Evolutionary conservation across 2,329 filamentous ascomycete species (phyloP).

Genomic region (Exophiala spinifera): DNA sequence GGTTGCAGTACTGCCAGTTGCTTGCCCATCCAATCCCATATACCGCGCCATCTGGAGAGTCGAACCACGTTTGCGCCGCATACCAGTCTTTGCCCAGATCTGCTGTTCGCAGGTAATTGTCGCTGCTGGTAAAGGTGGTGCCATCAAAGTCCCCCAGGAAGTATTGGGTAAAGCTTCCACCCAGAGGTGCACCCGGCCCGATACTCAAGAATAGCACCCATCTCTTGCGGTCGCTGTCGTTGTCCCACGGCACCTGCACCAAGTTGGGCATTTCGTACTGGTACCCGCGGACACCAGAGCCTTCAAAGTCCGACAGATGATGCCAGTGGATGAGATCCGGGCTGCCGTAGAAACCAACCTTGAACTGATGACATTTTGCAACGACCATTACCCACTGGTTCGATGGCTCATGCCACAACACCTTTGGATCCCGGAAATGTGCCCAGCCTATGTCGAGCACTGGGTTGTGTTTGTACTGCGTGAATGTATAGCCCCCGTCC

Average conservation of each 20-base stretch:
- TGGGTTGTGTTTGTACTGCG: conserved; percentile 58
- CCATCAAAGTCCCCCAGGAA: conserved; percentile 58
- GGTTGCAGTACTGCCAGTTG: conserved; percentile 57
- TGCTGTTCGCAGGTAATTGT: conserved; percentile 22
- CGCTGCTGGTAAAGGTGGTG: conserved; percentile 47
- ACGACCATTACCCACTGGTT: conserved; percentile 57
- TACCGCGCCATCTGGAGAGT: conserved; percentile 38
- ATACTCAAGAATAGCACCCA: conserved; percentile 32
- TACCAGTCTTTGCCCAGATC: conserved; percentile 34
- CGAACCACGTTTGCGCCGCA: conserved; percentile 56
- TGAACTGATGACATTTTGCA: conserved; percentile 53
- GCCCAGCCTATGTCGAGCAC: conserved; percentile 54
- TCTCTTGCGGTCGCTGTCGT: conserved; percentile 13
- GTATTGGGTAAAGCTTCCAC: conserved; percentile 30
- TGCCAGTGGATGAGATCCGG: conserved; percentile 59
- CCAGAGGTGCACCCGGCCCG: conserved; percentile 35
- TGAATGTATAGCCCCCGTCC: conserved; percentile 61
- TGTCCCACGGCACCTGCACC: conserved; percentile 51
- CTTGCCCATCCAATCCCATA: conserved; percentile 55
- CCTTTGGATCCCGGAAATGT: conserved; percentile 64
- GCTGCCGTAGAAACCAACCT: conserved; percentile 59
- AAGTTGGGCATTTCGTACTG: conserved; percentile 65
- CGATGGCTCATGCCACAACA: conserved; percentile 53
- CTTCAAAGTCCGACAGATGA: conserved; percentile 56
- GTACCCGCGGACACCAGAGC: conserved; percentile 50